Evolutionary conservation across 2,329 filamentous ascomycete genomes (phyloP).

Genomic region (Tolypocladium paradoxum): DNA sequence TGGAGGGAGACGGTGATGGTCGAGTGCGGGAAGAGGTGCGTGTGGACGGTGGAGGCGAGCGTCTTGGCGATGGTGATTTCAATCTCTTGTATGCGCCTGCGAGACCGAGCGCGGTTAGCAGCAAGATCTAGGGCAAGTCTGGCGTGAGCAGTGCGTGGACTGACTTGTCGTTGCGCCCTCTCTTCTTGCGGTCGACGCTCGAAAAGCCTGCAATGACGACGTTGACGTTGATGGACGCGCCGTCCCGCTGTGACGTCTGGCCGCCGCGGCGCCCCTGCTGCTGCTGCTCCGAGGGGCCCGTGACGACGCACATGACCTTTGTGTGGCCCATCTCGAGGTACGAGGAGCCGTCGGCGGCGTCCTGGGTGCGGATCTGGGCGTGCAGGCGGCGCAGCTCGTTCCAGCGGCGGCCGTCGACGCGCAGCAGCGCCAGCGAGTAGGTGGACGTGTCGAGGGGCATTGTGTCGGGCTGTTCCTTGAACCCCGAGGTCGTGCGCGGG

Average conservation of each 20-base stretch:
- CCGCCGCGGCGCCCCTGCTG: slow-evolving; percentile 20
- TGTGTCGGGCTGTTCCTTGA: not conserved
- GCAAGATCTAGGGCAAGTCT: not conserved
- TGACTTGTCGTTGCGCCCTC: slow-evolving; percentile 68
- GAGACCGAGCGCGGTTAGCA: not conserved
- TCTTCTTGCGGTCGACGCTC: slow-evolving; percentile 72
- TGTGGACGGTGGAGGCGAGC: slow-evolving; percentile 69
- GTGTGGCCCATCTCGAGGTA: slow-evolving; percentile 98
- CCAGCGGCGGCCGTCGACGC: slow-evolving; percentile 81
- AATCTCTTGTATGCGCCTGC: slow-evolving; percentile 69
- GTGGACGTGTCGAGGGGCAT: slow-evolving; percentile 96
- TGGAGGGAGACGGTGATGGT: slow-evolving; percentile 77
- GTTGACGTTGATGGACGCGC: slow-evolving; percentile 60
- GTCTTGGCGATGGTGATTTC: slow-evolving; percentile 68
- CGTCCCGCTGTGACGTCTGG: slow-evolving; percentile 34
- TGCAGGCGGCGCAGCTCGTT: slow-evolving; percentile 87
- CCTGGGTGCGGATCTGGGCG: slow-evolving; percentile 84
- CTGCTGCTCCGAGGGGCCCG: slow-evolving; percentile 64
- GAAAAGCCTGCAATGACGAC: slow-evolving; percentile 83
- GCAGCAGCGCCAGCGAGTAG: slow-evolving; percentile 76
- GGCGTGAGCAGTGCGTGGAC: slow-evolving; percentile 15
- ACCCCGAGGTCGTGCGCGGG: not conserved
- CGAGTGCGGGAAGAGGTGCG: slow-evolving; percentile 79
- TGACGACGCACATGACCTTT: slow-evolving; percentile 87
- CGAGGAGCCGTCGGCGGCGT: slow-evolving; percentile 82